These are phyloP conservation scores for Emmonsiellopsis sp. DNA, from an alignment of 2,329 filamentous ascomycete genomes.

Conservation along the genomic window DNA sequence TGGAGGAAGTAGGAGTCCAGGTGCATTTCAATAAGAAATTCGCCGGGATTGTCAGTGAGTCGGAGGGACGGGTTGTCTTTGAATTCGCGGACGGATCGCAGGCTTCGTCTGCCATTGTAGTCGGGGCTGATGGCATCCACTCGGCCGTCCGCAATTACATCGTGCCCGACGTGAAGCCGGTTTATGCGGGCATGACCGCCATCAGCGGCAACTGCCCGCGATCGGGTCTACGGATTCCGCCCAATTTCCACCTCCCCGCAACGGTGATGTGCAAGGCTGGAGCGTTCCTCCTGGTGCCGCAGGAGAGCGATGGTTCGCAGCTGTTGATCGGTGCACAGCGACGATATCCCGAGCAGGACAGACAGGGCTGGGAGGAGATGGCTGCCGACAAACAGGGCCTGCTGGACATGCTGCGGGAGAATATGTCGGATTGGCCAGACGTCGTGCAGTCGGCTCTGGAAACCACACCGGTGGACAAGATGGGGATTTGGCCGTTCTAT, in stretches of 20 bases:
- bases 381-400: constrained; percentile 32
- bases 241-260: constrained; percentile 32
- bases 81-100: constrained; percentile 39
- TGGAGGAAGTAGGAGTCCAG: constrained; percentile 31
- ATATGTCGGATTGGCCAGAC: constrained; percentile 24
- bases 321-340: constrained; percentile 40
- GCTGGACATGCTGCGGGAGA: constrained; percentile 26
- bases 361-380: constrained; percentile 35
- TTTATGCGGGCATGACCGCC: constrained; percentile 38
- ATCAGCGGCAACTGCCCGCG: constrained; percentile 12
- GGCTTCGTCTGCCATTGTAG: constrained; percentile 34
- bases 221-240: constrained; percentile 13
- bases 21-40: constrained; percentile 44
- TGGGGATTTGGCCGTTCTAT: constrained; percentile 44
- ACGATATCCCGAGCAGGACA: constrained; percentile 27
- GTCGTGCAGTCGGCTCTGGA: constrained; percentile 30
- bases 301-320: constrained; percentile 40
- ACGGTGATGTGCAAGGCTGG: constrained; percentile 37
- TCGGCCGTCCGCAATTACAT: constrained; percentile 45
- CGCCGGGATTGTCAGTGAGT: constrained; percentile 33
- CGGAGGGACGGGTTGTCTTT: constrained; percentile 33
- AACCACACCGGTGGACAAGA: constrained; percentile 24
- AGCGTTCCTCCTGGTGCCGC: constrained; percentile 43
- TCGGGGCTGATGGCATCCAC: constrained; percentile 54
- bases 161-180: constrained; percentile 39